Evolutionary conservation across 768 basidiomycete genomes (phyloP).

Genomic region (Cystofilobasidium macerans): DNA sequence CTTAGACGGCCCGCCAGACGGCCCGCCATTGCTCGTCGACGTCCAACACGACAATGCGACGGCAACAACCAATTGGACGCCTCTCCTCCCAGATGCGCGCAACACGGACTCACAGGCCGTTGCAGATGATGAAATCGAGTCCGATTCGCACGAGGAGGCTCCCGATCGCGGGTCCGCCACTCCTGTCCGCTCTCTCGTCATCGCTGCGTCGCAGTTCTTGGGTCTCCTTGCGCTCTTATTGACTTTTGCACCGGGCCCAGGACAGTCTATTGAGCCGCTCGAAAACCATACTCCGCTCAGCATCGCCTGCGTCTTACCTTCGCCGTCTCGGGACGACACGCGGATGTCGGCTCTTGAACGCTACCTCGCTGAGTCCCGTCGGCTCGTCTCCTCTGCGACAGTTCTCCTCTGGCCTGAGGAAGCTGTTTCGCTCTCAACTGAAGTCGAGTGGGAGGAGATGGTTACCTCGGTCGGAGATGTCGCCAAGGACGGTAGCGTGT

Average conservation of each 20-base stretch:
- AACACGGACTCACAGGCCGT: no score
- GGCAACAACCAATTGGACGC: no score
- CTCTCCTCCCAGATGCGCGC: no score
- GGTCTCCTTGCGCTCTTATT: background rate
- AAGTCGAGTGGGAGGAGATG: background rate
- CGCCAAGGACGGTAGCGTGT: background rate
- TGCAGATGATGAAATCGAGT: no score
- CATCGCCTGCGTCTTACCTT: constrained; percentile 13
- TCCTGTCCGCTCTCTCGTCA: background rate
- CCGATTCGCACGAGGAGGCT: no score
- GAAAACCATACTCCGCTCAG: background rate
- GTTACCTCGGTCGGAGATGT: background rate
- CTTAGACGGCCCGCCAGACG: background rate
- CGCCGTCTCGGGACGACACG: background rate
- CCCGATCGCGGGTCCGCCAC: no score
- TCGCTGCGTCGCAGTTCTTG: background rate
- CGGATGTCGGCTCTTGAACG: background rate
- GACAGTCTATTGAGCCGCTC: background rate
- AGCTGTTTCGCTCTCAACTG: background rate
- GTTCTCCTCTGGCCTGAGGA: constrained; percentile 9
- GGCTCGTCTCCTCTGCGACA: background rate
- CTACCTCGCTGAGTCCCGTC: constrained; percentile 8
- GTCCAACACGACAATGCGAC: no score
- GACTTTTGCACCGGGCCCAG: background rate
- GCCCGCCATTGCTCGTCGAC: no score